phyloP scores from a whole-genome alignment of 495 filamentous ascomycete genomes.

The Hypoxylon trugodes region DNA sequence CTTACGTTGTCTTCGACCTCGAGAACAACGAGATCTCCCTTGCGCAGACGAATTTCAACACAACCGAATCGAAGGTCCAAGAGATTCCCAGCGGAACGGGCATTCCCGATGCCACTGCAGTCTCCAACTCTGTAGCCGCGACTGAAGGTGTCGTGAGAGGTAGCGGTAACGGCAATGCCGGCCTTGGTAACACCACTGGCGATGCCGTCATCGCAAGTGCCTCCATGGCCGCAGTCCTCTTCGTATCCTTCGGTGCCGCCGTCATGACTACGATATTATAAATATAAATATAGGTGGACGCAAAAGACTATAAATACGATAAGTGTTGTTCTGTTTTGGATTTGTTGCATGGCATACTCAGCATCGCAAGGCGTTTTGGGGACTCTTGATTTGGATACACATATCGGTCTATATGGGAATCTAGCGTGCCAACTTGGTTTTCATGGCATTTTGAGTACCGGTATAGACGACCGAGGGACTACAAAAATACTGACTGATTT shows the following conservation, averaged over 20 bases:
- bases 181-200: slow-evolving; percentile 1
- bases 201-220: slow-evolving; percentile 1
- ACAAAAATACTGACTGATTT: not conserved
- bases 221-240: slow-evolving; percentile 7
- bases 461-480: slow-evolving; percentile 20
- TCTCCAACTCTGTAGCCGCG: slow-evolving; percentile 69
- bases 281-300: not conserved
- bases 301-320: not conserved
- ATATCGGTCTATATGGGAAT: not conserved
- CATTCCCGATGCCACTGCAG: slow-evolving; percentile 76
- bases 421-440: not conserved
- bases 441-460: slow-evolving; percentile 8
- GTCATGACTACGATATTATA: slow-evolving; percentile 21
- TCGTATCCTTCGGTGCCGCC: slow-evolving; percentile 23
- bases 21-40: slow-evolving; percentile 87
- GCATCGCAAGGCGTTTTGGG: slow-evolving; percentile 35
- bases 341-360: slow-evolving; percentile 12
- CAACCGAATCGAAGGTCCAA: slow-evolving; percentile 66
- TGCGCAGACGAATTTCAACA: slow-evolving; percentile 85
- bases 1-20: slow-evolving; percentile 93
- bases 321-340: slow-evolving; percentile 6
- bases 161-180: slow-evolving; percentile 34
- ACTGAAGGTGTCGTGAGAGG: slow-evolving; percentile 47
- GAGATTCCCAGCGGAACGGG: slow-evolving; percentile 76
- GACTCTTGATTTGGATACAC: not conserved